These are phyloP conservation scores for Coemansia sp. DNA, from an alignment of 371 early-diverging fungal genomes.

Conservation along the genomic window DNA sequence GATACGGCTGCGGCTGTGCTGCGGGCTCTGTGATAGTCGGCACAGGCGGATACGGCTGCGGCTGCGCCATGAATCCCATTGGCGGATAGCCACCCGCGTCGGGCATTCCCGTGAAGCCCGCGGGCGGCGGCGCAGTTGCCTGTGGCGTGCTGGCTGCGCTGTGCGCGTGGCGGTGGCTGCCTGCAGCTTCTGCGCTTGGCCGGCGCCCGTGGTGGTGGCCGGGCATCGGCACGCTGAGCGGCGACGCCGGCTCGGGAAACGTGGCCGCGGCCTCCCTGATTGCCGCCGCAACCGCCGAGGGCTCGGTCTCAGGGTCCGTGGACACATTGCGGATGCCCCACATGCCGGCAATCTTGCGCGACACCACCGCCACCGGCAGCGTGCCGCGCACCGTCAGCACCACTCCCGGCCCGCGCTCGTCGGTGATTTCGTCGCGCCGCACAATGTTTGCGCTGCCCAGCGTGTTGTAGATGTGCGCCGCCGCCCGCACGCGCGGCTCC, in stretches of 20 bases:
- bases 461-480: slow-evolving; percentile 14
- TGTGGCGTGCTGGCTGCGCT: background rate
- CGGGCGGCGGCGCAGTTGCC: background rate
- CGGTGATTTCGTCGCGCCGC: slow-evolving; percentile 25
- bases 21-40: too few relatives aligned
- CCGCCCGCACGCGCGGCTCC: slow-evolving; percentile 21
- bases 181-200: background rate
- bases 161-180: background rate
- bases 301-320: slow-evolving; percentile 1
- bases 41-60: slow-evolving; percentile 1
- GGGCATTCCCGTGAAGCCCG: background rate
- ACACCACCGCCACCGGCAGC: slow-evolving; percentile 29
- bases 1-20: too few relatives aligned
- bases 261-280: background rate
- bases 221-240: slow-evolving; percentile 8
- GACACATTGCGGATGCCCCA: slow-evolving; percentile 29
- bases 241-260: background rate
- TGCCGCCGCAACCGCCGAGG: slow-evolving; percentile 1
- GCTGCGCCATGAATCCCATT: slow-evolving; percentile 9
- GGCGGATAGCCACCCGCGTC: slow-evolving; percentile 1
- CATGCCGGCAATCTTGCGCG: slow-evolving; percentile 17
- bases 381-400: slow-evolving; percentile 20
- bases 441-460: slow-evolving; percentile 30
- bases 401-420: background rate
- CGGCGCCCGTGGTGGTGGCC: background rate